These are phyloP conservation scores for Backusella tarrabulga DNA, from an alignment of 192 early-diverging fungal species.

Conservation along the genomic window DNA sequence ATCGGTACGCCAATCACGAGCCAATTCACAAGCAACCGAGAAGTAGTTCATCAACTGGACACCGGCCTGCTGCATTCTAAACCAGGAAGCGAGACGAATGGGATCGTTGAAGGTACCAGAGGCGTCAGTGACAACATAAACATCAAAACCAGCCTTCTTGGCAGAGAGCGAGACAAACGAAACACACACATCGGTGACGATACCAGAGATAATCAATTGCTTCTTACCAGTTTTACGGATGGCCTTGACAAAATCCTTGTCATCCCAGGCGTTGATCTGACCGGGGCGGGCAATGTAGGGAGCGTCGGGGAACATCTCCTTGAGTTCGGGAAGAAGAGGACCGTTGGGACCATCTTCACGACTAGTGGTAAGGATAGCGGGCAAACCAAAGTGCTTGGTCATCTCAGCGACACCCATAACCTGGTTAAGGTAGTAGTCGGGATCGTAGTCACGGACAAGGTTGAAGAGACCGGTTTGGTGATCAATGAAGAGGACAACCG, in stretches of 20 bases:
- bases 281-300: constrained; percentile 28
- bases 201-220: constrained; percentile 31
- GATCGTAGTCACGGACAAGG: constrained; percentile 28
- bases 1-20: constrained; percentile 30
- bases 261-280: constrained; percentile 35
- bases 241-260: constrained; percentile 22
- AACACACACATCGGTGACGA: constrained; percentile 37
- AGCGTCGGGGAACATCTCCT: constrained; percentile 28
- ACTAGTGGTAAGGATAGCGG: constrained; percentile 31
- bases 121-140: constrained; percentile 34
- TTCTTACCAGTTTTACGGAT: constrained; percentile 30
- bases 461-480: constrained; percentile 30
- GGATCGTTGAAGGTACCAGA: constrained; percentile 34
- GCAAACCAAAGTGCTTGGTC: constrained; percentile 22
- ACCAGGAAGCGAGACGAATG: constrained; percentile 30
- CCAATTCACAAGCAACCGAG: constrained; percentile 30
- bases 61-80: constrained; percentile 26
- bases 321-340: constrained; percentile 19
- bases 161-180: constrained; percentile 32
- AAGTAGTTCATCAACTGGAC: constrained; percentile 34
- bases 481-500: constrained; percentile 31
- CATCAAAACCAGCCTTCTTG: constrained; percentile 31
- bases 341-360: constrained; percentile 32
- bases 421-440: constrained; percentile 20
- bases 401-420: constrained; percentile 26